Percentiles rank a stretch among this genome's conserved stretches.
phyloP scores from a whole-genome alignment of 1,284 basidiomycete genomes.

The Melampsora americana region DNA sequence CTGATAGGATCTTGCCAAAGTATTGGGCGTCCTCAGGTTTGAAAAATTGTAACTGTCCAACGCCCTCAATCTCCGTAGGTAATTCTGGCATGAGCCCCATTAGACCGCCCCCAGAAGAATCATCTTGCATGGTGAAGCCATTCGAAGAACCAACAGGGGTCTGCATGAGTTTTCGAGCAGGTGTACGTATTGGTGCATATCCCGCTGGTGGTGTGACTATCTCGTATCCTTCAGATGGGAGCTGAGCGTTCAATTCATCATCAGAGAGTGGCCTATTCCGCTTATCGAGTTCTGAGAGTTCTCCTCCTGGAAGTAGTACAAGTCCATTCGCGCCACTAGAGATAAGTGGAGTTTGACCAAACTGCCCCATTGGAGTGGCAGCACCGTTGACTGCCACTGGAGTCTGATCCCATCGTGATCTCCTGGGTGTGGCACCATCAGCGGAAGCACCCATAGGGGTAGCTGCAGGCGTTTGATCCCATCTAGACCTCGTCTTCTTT shows the following conservation, averaged over 20 bases:
- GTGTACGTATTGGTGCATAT: conserved; percentile 78
- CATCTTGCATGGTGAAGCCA: conserved; percentile 95
- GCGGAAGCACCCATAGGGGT: conserved; percentile 57
- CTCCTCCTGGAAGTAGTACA: conserved; percentile 49
- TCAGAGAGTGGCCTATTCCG: conserved; percentile 91
- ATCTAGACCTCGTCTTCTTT: conserved; percentile 86
- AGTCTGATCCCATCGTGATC: conserved; percentile 95
- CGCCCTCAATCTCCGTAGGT: conserved; percentile 97
- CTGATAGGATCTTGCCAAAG: conserved; percentile 92
- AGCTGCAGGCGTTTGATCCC: conserved; percentile 78
- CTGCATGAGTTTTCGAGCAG: conserved; percentile 70
- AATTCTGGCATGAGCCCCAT: conserved; percentile 78
- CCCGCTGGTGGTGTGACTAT: conserved; percentile 91
- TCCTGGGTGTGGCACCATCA: conserved; percentile 63
- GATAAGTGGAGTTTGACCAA: conserved; percentile 55
- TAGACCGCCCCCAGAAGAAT: conserved; percentile 78
- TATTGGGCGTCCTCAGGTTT: conserved; percentile 97
- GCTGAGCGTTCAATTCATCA: conserved; percentile 86
- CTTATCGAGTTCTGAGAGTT: conserved; percentile 63
- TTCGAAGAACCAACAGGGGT: conserved; percentile 63
- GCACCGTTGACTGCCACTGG: conserved; percentile 54
- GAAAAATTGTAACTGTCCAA: conserved; percentile 95
- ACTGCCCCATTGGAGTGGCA: conserved; percentile 47
- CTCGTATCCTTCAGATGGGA: conserved; percentile 80
- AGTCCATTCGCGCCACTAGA: conserved; percentile 47